Conservation (phyloP, 257 asterid species). For the Solanum pimpinellifolium region DNA sequence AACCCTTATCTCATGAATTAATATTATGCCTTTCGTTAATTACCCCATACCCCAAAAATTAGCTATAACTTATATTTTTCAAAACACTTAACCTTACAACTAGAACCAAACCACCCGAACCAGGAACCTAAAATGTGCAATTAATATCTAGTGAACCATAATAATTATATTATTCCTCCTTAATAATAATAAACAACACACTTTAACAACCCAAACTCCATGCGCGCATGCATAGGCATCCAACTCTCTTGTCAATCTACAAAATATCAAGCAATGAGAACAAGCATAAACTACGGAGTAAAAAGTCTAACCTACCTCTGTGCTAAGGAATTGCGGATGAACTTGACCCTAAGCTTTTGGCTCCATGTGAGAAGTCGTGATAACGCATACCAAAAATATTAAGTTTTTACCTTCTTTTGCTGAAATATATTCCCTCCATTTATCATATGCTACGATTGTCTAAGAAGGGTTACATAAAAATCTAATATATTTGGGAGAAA, state of each 20-base stretch:
- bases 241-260: not conserved
- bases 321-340: not conserved
- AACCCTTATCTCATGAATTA: no score
- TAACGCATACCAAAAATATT: not conserved
- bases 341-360: not conserved
- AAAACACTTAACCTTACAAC: not conserved
- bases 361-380: not conserved
- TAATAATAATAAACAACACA: not conserved
- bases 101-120: not conserved
- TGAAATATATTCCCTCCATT: not conserved
- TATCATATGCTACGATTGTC: not conserved
- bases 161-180: not conserved
- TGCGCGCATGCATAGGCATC: not conserved
- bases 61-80: not conserved
- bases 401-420: not conserved
- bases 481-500: not conserved
- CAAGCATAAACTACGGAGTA: not conserved
- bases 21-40: no score
- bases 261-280: not conserved
- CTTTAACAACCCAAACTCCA: not conserved
- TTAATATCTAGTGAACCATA: not conserved
- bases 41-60: no score
- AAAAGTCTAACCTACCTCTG: not conserved
- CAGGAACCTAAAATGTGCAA: not conserved
- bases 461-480: not conserved